phyloP scores from a whole-genome alignment of 2,329 filamentous ascomycete species.

The Xylaria sp. region DNA sequence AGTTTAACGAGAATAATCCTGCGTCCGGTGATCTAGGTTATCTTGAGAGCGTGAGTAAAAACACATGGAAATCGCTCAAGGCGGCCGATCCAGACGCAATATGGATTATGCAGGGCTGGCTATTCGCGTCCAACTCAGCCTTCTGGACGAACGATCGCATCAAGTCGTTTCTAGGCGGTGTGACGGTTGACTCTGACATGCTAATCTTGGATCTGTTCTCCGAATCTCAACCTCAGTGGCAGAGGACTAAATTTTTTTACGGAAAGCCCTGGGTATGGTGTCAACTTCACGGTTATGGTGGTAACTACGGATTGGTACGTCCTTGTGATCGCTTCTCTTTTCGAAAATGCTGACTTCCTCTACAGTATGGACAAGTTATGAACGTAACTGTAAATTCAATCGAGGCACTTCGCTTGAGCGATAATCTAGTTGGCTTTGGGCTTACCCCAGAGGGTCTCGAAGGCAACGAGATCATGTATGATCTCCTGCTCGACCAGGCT shows the following conservation, averaged over 20 bases:
- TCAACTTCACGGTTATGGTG: constrained; percentile 38
- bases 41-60: constrained; percentile 38
- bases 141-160: constrained; percentile 40
- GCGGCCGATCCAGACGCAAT: constrained; percentile 35
- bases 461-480: constrained; percentile 40
- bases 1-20: constrained; percentile 40
- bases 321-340: not conserved
- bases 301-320: constrained; percentile 38
- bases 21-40: constrained; percentile 35
- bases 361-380: constrained; percentile 38
- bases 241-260: constrained; percentile 37
- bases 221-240: constrained; percentile 39
- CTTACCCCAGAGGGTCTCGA: constrained; percentile 38
- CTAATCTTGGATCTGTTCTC: constrained; percentile 39
- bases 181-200: constrained; percentile 37
- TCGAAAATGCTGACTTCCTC: constrained; percentile 17
- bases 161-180: constrained; percentile 37
- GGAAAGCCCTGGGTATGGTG: constrained; percentile 41
- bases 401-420: constrained; percentile 30
- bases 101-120: constrained; percentile 40
- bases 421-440: constrained; percentile 34
- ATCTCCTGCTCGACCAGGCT: constrained; percentile 39
- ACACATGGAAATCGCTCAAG: constrained; percentile 38
- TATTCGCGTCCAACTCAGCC: constrained; percentile 32
- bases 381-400: constrained; percentile 39